Evolutionary conservation across 2,329 filamentous ascomycete species (phyloP), one percentile per base, ranked within the genome.

Genomic region (Pseudocercospora vitis): DNA sequence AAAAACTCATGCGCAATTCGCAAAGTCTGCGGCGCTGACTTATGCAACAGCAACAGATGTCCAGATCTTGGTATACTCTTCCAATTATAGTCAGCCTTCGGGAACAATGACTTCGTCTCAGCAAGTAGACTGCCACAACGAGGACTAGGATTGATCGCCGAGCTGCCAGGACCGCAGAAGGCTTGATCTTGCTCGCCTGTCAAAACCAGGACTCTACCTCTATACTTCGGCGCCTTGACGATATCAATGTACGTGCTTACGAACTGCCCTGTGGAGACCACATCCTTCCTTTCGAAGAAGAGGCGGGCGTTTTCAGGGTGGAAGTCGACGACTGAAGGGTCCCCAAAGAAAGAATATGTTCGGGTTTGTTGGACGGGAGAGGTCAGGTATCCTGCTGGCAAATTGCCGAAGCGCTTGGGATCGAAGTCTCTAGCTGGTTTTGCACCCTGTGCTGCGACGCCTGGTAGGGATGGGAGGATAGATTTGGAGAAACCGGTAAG

Each of bases 261-360:
- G 33, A 61, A 53, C 12, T 61, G 56, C 12, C 58, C 58, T 8
- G 50, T 14, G 9, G 50, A 55, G 1, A 57, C 56, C 12, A 57
- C 56, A 23, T 57, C 53, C 26, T 55, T 54, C 2, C 53, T 47
- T 14, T 39, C 35, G 29, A 56, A 57, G 49, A 55, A 59, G 1
- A 54, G 51, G 19, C 50, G 8, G 7, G 58, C 42, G 6, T 53
- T 33, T 18, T 42, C 31, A 9, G 51, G 45, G 9, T 61, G 56
- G 23, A 57, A 57, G 29, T 59, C 51, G 14, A 59, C 56, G 8
- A 51, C 35, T 8, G 32, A 19, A 4, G 48, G 50, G 35, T 48
- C 32, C 8, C 58, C 58, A 32, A 59, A 61, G 40, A 59, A 59
- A n/a, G 58, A 56, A 26, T 57, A 28, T 7, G 58, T 59, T 21